Conservation (phyloP, 768 basidiomycete genomes). For the Hirschioporus abietinus region DNA sequence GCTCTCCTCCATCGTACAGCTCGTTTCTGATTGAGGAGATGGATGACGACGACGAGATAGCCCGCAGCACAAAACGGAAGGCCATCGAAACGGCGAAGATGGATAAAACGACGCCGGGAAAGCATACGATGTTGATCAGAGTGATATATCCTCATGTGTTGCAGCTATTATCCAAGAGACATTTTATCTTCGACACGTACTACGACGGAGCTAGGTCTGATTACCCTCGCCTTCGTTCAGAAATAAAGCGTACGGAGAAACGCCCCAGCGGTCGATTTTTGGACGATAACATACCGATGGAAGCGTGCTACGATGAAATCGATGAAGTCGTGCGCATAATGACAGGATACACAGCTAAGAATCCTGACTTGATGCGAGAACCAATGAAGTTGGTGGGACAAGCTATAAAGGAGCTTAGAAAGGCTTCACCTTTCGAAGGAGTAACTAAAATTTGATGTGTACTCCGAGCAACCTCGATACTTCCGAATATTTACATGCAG, state of each 20-base stretch:
- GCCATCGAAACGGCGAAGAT: background rate
- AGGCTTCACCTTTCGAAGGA: too few species aligned
- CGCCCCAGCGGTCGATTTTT: background rate
- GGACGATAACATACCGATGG: background rate
- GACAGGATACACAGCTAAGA: background rate
- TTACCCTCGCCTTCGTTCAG: background rate
- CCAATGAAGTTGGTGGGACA: background rate
- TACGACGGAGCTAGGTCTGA: background rate
- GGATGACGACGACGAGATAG: background rate
- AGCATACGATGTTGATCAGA: background rate
- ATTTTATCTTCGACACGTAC: background rate
- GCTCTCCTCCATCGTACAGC: background rate
- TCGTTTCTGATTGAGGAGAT: background rate
- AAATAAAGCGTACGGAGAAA: background rate
- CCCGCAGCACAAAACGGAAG: background rate
- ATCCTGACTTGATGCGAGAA: background rate
- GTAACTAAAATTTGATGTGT: too few species aligned
- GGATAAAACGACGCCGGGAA: background rate
- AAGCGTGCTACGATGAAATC: background rate
- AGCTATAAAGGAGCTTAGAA: background rate
- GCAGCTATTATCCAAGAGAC: background rate
- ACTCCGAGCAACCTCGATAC: too few species aligned
- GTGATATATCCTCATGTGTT: background rate
- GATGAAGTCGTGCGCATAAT: background rate
- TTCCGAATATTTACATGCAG: too few species aligned